These are phyloP conservation scores for Cyclotella cryptica DNA, from an alignment of 108 stramenopile species.

Conservation along the genomic window DNA sequence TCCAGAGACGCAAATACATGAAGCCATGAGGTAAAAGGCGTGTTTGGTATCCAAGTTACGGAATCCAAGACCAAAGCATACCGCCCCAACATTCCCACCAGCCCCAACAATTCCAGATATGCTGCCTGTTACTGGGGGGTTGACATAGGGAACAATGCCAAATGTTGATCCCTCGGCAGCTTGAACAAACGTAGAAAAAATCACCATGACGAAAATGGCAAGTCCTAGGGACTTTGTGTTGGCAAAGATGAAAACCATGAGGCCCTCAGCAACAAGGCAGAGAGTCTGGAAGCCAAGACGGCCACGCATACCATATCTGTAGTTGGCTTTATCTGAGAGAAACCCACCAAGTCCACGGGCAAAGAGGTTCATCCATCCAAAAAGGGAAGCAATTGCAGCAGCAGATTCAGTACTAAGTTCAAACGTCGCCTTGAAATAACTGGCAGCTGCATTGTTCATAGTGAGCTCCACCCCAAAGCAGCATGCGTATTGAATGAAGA, in stretches of 20 bases:
- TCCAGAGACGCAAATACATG: conserved; percentile 52
- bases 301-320: conserved; percentile 60
- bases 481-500: conserved; percentile 88
- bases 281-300: conserved; percentile 47
- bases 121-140: conserved; percentile 68
- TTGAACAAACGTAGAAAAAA: conserved; percentile 83
- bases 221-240: conserved; percentile 45
- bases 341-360: conserved; percentile 74
- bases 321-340: conserved; percentile 57
- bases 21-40: conserved; percentile 66
- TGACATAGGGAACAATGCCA: conserved; percentile 85
- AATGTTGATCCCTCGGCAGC: conserved; percentile 80
- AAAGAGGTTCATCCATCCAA: conserved; percentile 79
- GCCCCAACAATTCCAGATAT: conserved; percentile 85
- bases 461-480: conserved; percentile 94
- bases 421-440: conserved; percentile 85
- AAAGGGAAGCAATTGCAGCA: conserved; percentile 80
- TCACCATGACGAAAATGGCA: conserved; percentile 71
- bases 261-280: conserved; percentile 52
- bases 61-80: conserved; percentile 69
- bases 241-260: conserved; percentile 63
- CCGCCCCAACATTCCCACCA: conserved; percentile 78
- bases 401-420: conserved; percentile 72
- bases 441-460: conserved; percentile 87
- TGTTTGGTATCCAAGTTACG: conserved; percentile 46